These are phyloP conservation scores for Vitis hybrid DNA, from an alignment of 177 flowering plant species.

Conservation along the genomic window DNA sequence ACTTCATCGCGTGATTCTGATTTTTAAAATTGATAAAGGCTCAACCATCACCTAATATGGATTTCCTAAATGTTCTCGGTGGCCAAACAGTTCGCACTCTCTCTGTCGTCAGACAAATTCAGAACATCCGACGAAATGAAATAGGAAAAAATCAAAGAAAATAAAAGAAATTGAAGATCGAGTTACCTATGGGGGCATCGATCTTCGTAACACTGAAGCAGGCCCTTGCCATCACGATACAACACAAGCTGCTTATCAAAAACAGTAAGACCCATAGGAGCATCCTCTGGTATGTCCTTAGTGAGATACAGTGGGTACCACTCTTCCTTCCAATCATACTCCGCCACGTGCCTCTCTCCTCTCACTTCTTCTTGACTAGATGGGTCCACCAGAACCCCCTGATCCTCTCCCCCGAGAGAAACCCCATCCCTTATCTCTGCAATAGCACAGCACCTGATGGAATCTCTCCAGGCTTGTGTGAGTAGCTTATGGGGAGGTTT, in stretches of 20 bases:
- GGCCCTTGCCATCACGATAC: conserved; percentile 67
- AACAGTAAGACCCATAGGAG: conserved; percentile 90
- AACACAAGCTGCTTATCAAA: conserved; percentile 76
- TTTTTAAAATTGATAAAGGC: too few relatives aligned
- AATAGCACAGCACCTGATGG: conserved; percentile 25
- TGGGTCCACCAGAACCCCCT: conserved; percentile 27
- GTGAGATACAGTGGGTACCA: conserved; percentile 94
- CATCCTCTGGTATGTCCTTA: conserved; percentile 75
- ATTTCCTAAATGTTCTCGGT: too few relatives aligned
- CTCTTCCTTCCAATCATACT: conserved; percentile 88
- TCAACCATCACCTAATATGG: too few relatives aligned
- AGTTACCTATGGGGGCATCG: conserved; percentile 88
- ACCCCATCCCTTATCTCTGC: conserved; percentile 25
- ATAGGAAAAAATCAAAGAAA: not conserved
- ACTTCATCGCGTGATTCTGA: too few relatives aligned
- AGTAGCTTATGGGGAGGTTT: not conserved
- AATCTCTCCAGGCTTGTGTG: not conserved
- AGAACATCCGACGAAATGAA: not conserved
- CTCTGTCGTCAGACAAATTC: too few relatives aligned
- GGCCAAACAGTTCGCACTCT: too few relatives aligned
- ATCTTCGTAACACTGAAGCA: conserved; percentile 71
- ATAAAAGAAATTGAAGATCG: not conserved
- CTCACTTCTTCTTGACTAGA: conserved; percentile 33
- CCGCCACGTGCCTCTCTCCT: conserved; percentile 35
- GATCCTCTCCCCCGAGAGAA: conserved; percentile 26